Percentiles rank a stretch among this genome's conserved stretches.
Conservation (phyloP, 2,329 filamentous ascomycete genomes). For the Exserohilum turcica region DNA sequence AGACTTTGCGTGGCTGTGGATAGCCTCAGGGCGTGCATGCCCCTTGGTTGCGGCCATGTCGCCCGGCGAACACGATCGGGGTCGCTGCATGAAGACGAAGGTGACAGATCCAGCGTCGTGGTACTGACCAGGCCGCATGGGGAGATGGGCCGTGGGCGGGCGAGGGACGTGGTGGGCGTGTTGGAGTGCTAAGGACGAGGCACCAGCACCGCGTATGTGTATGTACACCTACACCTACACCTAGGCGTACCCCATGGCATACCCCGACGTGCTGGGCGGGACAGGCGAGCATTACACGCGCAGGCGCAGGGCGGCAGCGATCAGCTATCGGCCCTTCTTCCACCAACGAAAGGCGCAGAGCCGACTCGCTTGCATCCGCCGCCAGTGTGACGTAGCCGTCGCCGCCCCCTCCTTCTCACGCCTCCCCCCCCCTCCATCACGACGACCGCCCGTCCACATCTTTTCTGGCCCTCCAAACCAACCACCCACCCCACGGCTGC, state of each 20-base stretch:
- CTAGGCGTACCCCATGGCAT: too few relatives aligned
- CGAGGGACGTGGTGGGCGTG: too few relatives aligned
- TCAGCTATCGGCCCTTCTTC: constrained; percentile 10
- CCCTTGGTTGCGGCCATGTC: background rate
- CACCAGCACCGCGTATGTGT: background rate
- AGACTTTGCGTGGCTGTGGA: background rate
- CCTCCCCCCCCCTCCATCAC: background rate
- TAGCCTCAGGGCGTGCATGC: background rate
- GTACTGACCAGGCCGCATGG: background rate
- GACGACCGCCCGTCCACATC: constrained; percentile 4
- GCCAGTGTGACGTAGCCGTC: background rate
- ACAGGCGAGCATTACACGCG: too few relatives aligned
- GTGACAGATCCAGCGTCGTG: background rate
- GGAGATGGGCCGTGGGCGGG: background rate
- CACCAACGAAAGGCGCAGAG: constrained; percentile 3
- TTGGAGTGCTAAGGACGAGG: too few relatives aligned
- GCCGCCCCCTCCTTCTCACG: background rate
- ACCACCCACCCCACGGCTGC: background rate
- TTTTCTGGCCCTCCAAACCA: background rate
- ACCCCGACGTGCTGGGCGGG: too few relatives aligned
- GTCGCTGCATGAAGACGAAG: background rate
- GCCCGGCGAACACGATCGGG: background rate
- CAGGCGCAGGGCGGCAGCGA: too few relatives aligned
- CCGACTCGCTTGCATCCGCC: constrained; percentile 8
- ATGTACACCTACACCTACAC: too few relatives aligned